A percentile compares a stretch with the other conserved stretches of the same genome.
Conservation (phyloP, 1,284 basidiomycete species). For the Flammula alnicola region DNA sequence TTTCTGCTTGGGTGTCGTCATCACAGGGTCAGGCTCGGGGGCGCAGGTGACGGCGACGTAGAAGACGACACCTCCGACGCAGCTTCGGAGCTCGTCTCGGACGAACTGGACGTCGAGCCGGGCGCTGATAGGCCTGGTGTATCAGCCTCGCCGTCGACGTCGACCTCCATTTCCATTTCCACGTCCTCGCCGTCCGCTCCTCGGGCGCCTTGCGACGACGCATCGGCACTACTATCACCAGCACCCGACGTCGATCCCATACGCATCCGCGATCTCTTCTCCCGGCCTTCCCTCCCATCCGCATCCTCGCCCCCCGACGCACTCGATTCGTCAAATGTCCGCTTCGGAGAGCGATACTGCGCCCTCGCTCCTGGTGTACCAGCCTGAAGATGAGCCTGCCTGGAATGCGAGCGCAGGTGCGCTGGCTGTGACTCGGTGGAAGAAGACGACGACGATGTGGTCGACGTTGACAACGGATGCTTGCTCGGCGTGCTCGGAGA, state of each 20-base stretch:
- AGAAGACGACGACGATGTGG: conserved; percentile 5
- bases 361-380: conserved; percentile 8
- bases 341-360: conserved; percentile 57
- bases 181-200: conserved; percentile 5
- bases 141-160: conserved; percentile 18
- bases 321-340: conserved; percentile 66
- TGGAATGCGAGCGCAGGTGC: conserved; percentile 16
- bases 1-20: conserved; percentile 9
- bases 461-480: conserved; percentile 7
- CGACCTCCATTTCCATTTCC: conserved; percentile 22
- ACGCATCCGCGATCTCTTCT: conserved; percentile 21
- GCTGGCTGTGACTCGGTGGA: conserved; percentile 9
- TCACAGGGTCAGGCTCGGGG: conserved; percentile 2
- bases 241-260: conserved; percentile 11
- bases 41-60: conserved; percentile 10
- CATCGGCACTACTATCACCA: background rate
- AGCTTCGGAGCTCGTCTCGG: conserved; percentile 20
- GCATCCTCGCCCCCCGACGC: conserved; percentile 30
- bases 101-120: conserved; percentile 24
- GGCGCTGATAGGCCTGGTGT: conserved; percentile 25
- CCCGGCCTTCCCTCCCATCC: conserved; percentile 8
- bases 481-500: background rate
- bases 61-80: conserved; percentile 13
- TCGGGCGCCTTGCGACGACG: no score
- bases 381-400: conserved; percentile 12